Base-by-base conservation (phyloP, 2,329 filamentous ascomycete genomes). In the Davidsoniella virescens region DNA sequence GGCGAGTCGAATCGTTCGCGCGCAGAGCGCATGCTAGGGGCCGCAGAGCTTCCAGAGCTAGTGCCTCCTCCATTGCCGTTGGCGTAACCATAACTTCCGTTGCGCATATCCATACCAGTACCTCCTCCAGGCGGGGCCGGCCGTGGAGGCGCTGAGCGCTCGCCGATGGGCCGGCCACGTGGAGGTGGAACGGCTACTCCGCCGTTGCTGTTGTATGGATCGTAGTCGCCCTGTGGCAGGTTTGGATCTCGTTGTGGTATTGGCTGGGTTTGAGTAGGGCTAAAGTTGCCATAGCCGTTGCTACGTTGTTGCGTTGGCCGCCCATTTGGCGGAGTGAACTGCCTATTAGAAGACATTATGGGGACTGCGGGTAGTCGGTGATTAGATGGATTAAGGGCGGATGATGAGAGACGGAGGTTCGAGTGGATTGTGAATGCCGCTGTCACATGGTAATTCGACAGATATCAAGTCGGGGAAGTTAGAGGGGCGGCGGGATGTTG, bases 221-320 rank as follows among this genome's bases (percentile, higher is more conserved):
- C 71, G 56, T 73, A 73, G 51, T 74, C 71, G 37, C 71, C 71
- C 49, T 29, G 17, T 17, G 44, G 36, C 23, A 43, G n/a, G 10
- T 20, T 41, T 17, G 49, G 46, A 25, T 51, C 49, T 20, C 26
- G 20, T 25, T 47, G 49, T 23, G 42, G n/a, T 25, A 33, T 23
- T 44, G 26, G 44, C 29, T 44, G 37, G 18, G 47, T 25, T 16
- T 47, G 47, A 5, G 52, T 25, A 16, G 53, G 53, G 56, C 66
- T 62, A 57, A 70, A 62, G 52, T 65, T 67, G 36, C 68, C 70
- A 57, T 70, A 70, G 44, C 67, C 64, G 39, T 12, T 12, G 50
- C 65, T 63, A 55, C 65, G 66, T 10, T 44, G 52, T 39, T 37
- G 52, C 3, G 47, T 33, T 41, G 55, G 44, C 29, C 44, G 38